Conservation (phyloP, 139 green algal genomes). For the Coelastrella sp. region DNA sequence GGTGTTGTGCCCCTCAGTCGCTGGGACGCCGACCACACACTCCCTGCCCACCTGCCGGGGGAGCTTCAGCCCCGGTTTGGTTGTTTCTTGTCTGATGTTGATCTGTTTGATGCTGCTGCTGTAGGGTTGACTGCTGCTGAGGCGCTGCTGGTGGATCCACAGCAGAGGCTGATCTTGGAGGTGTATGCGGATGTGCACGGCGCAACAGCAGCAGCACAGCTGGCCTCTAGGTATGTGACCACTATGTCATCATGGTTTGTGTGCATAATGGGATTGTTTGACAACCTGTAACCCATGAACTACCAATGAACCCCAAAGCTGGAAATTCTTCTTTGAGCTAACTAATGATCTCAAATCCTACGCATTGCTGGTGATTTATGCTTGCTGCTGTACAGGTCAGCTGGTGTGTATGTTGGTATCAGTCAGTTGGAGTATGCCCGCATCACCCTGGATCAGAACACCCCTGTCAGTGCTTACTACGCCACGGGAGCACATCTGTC, state of each 20-base stretch:
- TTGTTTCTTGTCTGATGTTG: conserved; percentile 68
- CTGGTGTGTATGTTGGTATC: conserved; percentile 82
- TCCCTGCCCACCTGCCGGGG: conserved; percentile 23
- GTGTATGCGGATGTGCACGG: conserved; percentile 37
- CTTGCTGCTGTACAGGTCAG: background rate
- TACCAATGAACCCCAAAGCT: no score
- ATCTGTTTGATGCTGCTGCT: conserved; percentile 78
- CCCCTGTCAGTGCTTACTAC: conserved; percentile 65
- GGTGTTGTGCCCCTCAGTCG: conserved; percentile 57
- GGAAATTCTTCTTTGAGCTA: no score
- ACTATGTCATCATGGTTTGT: background rate
- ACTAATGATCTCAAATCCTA: no score
- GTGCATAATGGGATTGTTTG: background rate
- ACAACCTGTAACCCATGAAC: background rate
- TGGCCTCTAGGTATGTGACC: background rate
- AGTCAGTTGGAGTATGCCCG: conserved; percentile 83
- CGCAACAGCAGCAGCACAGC: conserved; percentile 12
- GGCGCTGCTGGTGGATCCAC: conserved; percentile 81
- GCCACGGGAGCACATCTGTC: conserved; percentile 83
- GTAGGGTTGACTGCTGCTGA: conserved; percentile 79
- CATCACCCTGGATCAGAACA: conserved; percentile 60
- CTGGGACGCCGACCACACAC: conserved; percentile 62
- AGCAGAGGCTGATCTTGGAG: conserved; percentile 79
- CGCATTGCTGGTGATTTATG: no score
- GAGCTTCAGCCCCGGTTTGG: conserved; percentile 70